These are phyloP conservation scores for Xylaria intraflava DNA, from an alignment of 495 filamentous ascomycete genomes.

Conservation along the genomic window DNA sequence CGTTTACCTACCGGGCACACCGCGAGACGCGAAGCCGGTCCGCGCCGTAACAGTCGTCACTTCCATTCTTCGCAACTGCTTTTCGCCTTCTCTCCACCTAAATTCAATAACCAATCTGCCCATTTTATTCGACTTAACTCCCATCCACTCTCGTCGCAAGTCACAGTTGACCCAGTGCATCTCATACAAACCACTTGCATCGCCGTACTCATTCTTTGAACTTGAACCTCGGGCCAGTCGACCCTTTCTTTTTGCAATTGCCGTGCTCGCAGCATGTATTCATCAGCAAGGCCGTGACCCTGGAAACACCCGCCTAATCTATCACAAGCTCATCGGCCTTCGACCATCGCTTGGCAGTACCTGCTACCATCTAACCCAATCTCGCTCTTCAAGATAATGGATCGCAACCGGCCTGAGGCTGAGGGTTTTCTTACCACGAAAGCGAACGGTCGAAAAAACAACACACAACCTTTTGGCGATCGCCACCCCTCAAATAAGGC, in stretches of 20 bases:
- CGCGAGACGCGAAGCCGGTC: constrained; percentile 1
- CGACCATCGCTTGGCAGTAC: not conserved
- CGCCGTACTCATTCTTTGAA: not conserved
- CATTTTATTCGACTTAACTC: not conserved
- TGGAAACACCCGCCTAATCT: not conserved
- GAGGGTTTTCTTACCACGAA: constrained; percentile 18
- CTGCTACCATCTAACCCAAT: not conserved
- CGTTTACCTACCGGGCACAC: not conserved
- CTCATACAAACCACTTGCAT: not conserved
- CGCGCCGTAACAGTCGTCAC: not conserved
- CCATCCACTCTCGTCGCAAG: not conserved
- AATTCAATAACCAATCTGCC: not conserved
- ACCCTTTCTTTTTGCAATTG: not conserved
- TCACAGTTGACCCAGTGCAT: not conserved
- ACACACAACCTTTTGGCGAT: constrained; percentile 16
- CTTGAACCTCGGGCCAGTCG: not conserved
- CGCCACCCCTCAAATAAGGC: constrained; percentile 9
- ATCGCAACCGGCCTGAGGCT: constrained; percentile 16
- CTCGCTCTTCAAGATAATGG: constrained; percentile 17
- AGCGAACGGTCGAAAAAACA: constrained; percentile 18
- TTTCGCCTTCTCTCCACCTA: not conserved
- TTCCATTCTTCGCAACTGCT: not conserved
- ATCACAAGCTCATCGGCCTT: not conserved
- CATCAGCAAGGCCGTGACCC: not conserved
- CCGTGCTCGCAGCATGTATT: constrained; percentile 4